Evolutionary conservation across 1,139 yeast species (phyloP), one percentile per base, ranked within the genome.

Genomic region (Scheffersomyces titani): DNA sequence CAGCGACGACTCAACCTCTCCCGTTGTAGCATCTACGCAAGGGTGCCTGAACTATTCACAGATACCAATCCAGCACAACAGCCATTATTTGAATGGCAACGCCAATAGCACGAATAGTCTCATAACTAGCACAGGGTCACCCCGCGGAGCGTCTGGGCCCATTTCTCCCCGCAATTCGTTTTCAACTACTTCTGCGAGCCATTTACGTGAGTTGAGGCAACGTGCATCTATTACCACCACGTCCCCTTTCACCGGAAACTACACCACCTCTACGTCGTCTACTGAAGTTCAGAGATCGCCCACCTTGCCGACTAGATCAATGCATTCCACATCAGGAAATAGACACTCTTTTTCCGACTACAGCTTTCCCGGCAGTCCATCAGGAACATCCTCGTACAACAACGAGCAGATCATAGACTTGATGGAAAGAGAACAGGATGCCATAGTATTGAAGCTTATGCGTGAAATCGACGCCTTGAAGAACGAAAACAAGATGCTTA

Each of bases 391-490:
- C 6, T 57, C 54, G 52, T 45, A 51, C 44, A 56, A 51, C 52
- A 59, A 54, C 40, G 87, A 82, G 51, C 84, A 83, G 59, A 77
- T 83, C 47, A 80, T 86, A 52, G 88, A 86, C 66, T 73, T 81
- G 56, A 85, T 87, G 89, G 91, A 87, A 65, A 78, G 85, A 57
- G 90, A 87, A 65, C 90, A 87, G 65, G 91, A 87, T 63, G 88
- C 87, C 2, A 83, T 86, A 46, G 90, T 86, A 7, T 70, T 86
- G 60, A 83, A 79, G 63, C 69, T 86, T 49, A 80, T 85, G 82
- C 78, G 78, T 61, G 89, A 86, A 62, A 85, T 86, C 47, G 79
- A 78, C 22, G 59, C 60, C 9, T 70, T 86, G 57, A 83, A 80
- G 61, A 83, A 81, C 46, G 90, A 86, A 59, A 86, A 85, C 62